Conservation (phyloP, 192 early-diverging fungal genomes). For the Backusella australiensis region DNA sequence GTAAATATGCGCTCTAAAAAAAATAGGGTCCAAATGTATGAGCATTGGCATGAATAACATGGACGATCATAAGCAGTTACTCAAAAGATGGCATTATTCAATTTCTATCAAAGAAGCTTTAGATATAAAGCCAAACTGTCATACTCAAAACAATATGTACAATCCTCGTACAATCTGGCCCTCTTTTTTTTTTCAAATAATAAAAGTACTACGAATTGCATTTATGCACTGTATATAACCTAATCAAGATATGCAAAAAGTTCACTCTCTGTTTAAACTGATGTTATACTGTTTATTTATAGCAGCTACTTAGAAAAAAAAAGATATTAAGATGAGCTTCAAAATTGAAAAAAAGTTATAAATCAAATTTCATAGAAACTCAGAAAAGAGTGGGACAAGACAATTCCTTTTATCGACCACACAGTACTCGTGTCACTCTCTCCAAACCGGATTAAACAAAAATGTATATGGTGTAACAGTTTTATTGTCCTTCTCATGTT, state of each 20-base stretch:
- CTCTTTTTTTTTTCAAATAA: not conserved
- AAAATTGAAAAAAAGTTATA: not conserved
- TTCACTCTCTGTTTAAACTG: not conserved
- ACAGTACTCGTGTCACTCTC: not conserved
- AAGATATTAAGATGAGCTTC: not conserved
- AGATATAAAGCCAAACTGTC: not conserved
- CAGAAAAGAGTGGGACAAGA: not conserved
- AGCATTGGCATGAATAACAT: not conserved
- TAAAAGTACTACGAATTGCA: not conserved
- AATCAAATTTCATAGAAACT: not conserved
- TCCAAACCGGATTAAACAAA: not conserved
- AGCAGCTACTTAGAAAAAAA: not conserved
- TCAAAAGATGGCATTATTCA: too few species aligned
- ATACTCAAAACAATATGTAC: not conserved
- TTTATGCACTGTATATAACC: not conserved
- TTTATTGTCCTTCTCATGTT: not conserved
- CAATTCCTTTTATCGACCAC: not conserved
- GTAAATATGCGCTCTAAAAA: not conserved
- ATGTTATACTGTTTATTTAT: not conserved
- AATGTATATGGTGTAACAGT: not conserved
- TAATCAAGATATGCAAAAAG: not conserved
- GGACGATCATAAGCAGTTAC: too few species aligned
- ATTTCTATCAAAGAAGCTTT: too few species aligned
- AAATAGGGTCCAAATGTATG: not conserved
- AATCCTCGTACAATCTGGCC: not conserved